A percentile compares a stretch with the other conserved stretches of the same genome.
phyloP scores from a whole-genome alignment of 345 rosid genomes.

The Moringa oleifera region DNA sequence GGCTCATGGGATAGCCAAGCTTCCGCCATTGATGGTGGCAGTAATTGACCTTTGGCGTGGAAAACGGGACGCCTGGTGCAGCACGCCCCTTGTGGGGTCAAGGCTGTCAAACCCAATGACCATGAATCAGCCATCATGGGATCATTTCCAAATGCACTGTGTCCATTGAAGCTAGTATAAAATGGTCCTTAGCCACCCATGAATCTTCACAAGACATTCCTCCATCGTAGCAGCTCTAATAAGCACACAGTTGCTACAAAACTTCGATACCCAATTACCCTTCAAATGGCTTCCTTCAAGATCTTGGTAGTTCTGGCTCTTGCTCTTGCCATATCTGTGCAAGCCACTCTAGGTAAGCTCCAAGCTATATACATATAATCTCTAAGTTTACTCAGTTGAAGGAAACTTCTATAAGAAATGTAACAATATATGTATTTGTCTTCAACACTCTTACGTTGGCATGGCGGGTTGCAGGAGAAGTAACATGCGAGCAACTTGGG shows the following conservation, averaged over 20 bases:
- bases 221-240: background rate
- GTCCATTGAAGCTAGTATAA: constrained; percentile 13
- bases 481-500: constrained; percentile 57
- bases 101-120: background rate
- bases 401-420: too few relatives aligned
- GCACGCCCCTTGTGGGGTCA: constrained; percentile 5
- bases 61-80: background rate
- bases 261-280: too few relatives aligned
- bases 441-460: too few relatives aligned
- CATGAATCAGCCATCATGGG: too few relatives aligned
- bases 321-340: constrained; percentile 23
- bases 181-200: background rate
- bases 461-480: constrained; percentile 17
- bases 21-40: constrained; percentile 24
- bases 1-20: background rate
- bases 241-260: too few relatives aligned
- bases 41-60: background rate
- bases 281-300: constrained; percentile 33
- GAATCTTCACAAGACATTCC: constrained; percentile 9
- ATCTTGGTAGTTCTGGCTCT: constrained; percentile 21
- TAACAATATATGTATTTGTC: too few relatives aligned
- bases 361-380: background rate
- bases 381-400: too few relatives aligned
- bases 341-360: constrained; percentile 28
- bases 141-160: too few relatives aligned